Evolutionary conservation across 306 rosid genomes (phyloP).

Genomic region (Sindora glabra): DNA sequence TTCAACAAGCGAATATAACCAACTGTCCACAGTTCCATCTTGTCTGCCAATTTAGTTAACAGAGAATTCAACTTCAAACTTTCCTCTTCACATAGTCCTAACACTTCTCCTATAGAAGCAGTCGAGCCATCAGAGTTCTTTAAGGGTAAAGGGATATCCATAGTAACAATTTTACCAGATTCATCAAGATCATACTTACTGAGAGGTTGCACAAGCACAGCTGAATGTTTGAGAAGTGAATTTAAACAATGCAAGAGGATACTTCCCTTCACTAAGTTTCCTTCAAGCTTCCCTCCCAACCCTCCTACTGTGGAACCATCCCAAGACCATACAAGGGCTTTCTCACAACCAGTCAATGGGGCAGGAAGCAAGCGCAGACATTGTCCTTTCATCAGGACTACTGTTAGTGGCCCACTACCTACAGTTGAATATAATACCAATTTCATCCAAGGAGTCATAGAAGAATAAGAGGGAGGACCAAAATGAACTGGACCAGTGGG

Average conservation of each 20-base stretch:
- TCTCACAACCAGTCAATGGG: constrained; percentile 89
- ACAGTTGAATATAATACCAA: constrained; percentile 74
- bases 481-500: constrained; percentile 79
- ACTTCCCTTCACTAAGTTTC: constrained; percentile 73
- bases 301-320: constrained; percentile 82
- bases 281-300: constrained; percentile 80
- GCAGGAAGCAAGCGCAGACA: constrained; percentile 91
- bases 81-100: constrained; percentile 62
- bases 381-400: constrained; percentile 93
- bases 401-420: constrained; percentile 77
- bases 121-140: constrained; percentile 75
- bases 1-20: constrained; percentile 82
- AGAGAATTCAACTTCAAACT: constrained; percentile 48
- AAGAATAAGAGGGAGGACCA: constrained; percentile 92
- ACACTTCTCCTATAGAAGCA: constrained; percentile 52
- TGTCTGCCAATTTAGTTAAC: constrained; percentile 55
- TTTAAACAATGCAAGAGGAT: constrained; percentile 86
- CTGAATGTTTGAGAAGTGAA: constrained; percentile 77
- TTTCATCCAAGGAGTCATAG: constrained; percentile 98
- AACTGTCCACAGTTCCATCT: constrained; percentile 68
- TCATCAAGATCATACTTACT: constrained; percentile 63
- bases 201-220: constrained; percentile 87
- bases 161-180: constrained; percentile 57
- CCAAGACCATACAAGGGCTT: constrained; percentile 97
- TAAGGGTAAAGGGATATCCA: constrained; percentile 87